Evolutionary conservation across 495 filamentous ascomycete species (phyloP).

Genomic region (Talaromyces ruber): DNA sequence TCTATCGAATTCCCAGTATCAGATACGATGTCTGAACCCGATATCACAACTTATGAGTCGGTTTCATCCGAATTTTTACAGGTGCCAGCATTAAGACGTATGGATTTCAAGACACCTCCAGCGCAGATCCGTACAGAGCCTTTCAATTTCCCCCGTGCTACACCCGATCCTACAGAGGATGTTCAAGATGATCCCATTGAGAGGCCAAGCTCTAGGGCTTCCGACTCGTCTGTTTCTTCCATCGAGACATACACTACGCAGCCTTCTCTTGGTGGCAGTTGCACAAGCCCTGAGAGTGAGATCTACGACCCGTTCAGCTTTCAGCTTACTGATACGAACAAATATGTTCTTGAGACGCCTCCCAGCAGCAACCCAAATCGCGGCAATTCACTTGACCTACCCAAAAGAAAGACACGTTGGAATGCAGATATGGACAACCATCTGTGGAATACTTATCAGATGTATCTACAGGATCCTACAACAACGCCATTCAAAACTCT

Average conservation of each 20-base stretch:
- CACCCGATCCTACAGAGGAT: conserved; percentile 25
- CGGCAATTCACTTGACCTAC: conserved; percentile 2
- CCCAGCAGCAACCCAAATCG: conserved; percentile 15
- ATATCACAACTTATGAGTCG: conserved; percentile 13
- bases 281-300: conserved; percentile 60
- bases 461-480: conserved; percentile 84
- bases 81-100: conserved; percentile 37
- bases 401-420: conserved; percentile 43
- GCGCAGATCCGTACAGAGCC: conserved; percentile 41
- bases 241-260: conserved; percentile 56
- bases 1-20: conserved; percentile 48
- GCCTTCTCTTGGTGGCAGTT: conserved; percentile 57
- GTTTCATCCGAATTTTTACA: conserved; percentile 36
- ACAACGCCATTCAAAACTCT: conserved; percentile 90
- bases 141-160: conserved; percentile 17
- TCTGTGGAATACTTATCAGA: conserved; percentile 81
- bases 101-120: conserved; percentile 55
- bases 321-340: conserved; percentile 28
- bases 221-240: conserved; percentile 64
- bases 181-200: conserved; percentile 31
- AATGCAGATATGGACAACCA: conserved; percentile 87
- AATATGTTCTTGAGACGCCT: conserved; percentile 26
- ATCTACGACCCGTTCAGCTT: conserved; percentile 45
- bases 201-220: conserved; percentile 52
- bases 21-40: conserved; percentile 12